Percentiles rank a stretch among this genome's conserved stretches.
Evolutionary conservation across 106 monocot genomes (phyloP).

Genomic region (Dioscorea alata): DNA sequence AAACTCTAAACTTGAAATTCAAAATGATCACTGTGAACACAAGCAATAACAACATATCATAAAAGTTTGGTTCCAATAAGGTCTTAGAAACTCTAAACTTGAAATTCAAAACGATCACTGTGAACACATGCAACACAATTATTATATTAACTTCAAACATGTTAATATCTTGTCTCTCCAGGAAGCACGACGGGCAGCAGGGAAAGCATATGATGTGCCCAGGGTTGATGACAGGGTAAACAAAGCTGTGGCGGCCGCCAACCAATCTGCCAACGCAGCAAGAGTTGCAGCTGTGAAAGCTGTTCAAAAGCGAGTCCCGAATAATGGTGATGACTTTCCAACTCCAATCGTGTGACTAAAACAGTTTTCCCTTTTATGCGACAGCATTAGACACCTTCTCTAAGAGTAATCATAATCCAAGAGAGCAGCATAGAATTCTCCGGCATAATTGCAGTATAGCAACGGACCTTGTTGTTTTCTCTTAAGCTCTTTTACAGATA

Average conservation of each 20-base stretch:
- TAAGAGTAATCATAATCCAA: background rate
- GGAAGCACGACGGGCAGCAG: slow-evolving; percentile 80
- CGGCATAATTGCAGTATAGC: background rate
- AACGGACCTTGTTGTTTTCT: background rate
- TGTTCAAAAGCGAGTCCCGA: slow-evolving; percentile 43
- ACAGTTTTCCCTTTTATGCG: background rate
- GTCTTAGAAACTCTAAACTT: background rate
- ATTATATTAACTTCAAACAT: background rate
- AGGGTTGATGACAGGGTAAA: slow-evolving; percentile 79
- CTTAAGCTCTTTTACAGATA: background rate
- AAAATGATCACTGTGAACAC: slow-evolving; percentile 8
- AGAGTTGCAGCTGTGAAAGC: slow-evolving; percentile 78
- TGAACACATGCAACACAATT: background rate
- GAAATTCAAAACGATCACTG: background rate
- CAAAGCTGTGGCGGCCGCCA: slow-evolving; percentile 57
- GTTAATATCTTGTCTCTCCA: slow-evolving; percentile 14
- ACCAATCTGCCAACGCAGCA: slow-evolving; percentile 59
- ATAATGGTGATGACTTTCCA: slow-evolving; percentile 14
- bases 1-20: background rate
- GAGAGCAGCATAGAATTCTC: background rate
- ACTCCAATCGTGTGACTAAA: slow-evolving; percentile 22
- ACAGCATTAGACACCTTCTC: background rate
- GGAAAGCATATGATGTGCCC: slow-evolving; percentile 60
- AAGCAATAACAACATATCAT: slow-evolving; percentile 28
- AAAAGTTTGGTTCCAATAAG: background rate